Percentiles rank a stretch among this genome's conserved stretches.
These are phyloP conservation scores for Fusarium floridanum DNA, from an alignment of 2,329 filamentous ascomycete genomes.

Conservation along the genomic window DNA sequence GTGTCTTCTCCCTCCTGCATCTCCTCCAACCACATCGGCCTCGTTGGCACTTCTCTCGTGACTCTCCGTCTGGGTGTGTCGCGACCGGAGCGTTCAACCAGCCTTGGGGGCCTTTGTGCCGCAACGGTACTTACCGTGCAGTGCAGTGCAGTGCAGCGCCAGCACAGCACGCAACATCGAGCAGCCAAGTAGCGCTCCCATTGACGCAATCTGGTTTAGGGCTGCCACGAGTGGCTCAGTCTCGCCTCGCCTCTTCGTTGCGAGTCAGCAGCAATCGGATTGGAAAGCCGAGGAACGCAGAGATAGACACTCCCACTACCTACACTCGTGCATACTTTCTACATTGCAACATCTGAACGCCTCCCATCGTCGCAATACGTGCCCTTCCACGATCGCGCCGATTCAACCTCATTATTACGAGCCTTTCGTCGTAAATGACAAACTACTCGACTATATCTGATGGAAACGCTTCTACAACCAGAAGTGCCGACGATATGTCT, in stretches of 20 bases:
- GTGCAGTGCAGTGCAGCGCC: background rate
- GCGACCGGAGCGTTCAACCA: conserved; percentile 26
- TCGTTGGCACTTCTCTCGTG: conserved; percentile 28
- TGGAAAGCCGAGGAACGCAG: conserved; percentile 32
- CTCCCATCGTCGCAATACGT: conserved; percentile 3
- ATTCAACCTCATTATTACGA: conserved; percentile 7
- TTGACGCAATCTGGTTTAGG: conserved; percentile 45
- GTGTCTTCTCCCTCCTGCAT: conserved; percentile 30
- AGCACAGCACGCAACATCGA: background rate
- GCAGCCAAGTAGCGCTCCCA: conserved; percentile 22
- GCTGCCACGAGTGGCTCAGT: conserved; percentile 19
- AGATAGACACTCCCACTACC: conserved; percentile 31
- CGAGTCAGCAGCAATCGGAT: conserved; percentile 41
- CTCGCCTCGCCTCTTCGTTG: conserved; percentile 25
- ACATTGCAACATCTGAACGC: background rate
- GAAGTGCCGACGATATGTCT: conserved; percentile 61
- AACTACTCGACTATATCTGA: conserved; percentile 67
- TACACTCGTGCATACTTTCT: conserved; percentile 21
- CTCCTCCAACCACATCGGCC: conserved; percentile 34
- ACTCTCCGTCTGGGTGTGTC: conserved; percentile 20
- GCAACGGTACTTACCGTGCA: conserved; percentile 30
- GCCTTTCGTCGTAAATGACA: conserved; percentile 59
- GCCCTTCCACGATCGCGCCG: conserved; percentile 19
- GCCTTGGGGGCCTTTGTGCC: conserved; percentile 40
- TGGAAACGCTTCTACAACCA: conserved; percentile 58